Base-by-base conservation (phyloP, 805 yeast species). In the Dipodascopsis uninucleata region DNA sequence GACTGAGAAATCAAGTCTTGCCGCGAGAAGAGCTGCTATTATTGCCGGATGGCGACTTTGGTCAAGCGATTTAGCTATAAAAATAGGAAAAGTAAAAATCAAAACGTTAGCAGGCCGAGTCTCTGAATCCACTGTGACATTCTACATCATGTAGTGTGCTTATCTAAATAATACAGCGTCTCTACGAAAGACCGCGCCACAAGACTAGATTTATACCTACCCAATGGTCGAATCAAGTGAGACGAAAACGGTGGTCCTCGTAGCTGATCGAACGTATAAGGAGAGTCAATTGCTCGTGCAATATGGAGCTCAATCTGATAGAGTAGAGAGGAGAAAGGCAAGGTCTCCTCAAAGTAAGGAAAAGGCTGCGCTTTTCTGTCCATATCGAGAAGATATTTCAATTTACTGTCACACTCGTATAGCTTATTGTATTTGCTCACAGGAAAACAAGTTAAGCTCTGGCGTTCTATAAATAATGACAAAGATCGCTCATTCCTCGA, bases 231-330 rank as follows among this genome's bases (percentile, higher is more conserved):
- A 21, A 61, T 57, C 28, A 59, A 16, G 23, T 42, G 46, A 18
- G 47, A 22, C 9, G 58, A 52, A 14, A 58, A 37, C 22, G 62
- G 58, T 22, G 62, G 46, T 9, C 57, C 55, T 4, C 52, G 38
- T 28, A 61, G 49, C 45, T 61, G 64, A 22, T 59, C 58, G 32
- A 49, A 57, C 10, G 65, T 36, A 42, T 61, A 61, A 12, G 63
- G 61, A 20, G 60, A 49, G 28, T 57, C 60, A 12, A 61, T 50
- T 7, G 57, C 55, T 9, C 45, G 36, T 18, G 51, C 53, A 20
- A 61, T 56, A 37, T 47, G 50, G 2, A 57, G 47, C 41, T 56
- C 62, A 24, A 61, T 52, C 21, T 44, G 53, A 43, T 45, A 50
- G 18, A 59, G 49, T 24, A 59, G 44, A 16, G 60, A 49, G 10